These are phyloP conservation scores for Talaromyces sp. DNA, from an alignment of 2,329 filamentous ascomycete genomes.

Conservation along the genomic window DNA sequence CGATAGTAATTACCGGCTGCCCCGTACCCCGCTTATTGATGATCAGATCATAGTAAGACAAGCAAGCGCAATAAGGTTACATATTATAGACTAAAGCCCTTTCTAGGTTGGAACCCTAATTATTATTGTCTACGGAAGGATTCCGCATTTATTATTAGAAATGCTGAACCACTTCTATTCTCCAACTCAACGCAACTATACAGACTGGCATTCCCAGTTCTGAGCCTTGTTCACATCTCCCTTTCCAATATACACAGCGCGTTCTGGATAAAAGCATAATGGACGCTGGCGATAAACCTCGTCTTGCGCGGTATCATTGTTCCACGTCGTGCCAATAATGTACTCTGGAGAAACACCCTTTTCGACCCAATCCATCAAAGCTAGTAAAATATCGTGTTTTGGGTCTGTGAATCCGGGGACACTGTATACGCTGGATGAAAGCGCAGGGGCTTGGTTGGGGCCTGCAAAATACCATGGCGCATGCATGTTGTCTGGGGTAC, in stretches of 20 bases:
- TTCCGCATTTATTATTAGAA: not conserved
- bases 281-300: slow-evolving; percentile 6
- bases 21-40: not conserved
- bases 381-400: slow-evolving; percentile 16
- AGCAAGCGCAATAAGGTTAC: too few relatives aligned
- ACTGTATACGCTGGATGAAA: not conserved
- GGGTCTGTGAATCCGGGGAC: slow-evolving; percentile 7
- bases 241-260: slow-evolving; percentile 6
- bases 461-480: slow-evolving; percentile 12
- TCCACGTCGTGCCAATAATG: slow-evolving; percentile 16
- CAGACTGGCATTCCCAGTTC: slow-evolving; percentile 4
- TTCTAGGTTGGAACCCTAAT: not conserved
- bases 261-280: slow-evolving; percentile 9
- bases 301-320: slow-evolving; percentile 2
- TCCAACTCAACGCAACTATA: not conserved
- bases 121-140: not conserved
- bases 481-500: slow-evolving; percentile 6
- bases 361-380: slow-evolving; percentile 19
- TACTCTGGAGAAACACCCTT: slow-evolving; percentile 14
- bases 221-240: slow-evolving; percentile 5
- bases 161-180: not conserved
- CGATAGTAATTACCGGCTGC: too few relatives aligned
- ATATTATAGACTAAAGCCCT: too few relatives aligned
- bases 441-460: not conserved
- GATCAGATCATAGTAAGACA: not conserved